phyloP scores from a whole-genome alignment of 371 early-diverging fungal genomes.

The Vittaforma corneae region DNA sequence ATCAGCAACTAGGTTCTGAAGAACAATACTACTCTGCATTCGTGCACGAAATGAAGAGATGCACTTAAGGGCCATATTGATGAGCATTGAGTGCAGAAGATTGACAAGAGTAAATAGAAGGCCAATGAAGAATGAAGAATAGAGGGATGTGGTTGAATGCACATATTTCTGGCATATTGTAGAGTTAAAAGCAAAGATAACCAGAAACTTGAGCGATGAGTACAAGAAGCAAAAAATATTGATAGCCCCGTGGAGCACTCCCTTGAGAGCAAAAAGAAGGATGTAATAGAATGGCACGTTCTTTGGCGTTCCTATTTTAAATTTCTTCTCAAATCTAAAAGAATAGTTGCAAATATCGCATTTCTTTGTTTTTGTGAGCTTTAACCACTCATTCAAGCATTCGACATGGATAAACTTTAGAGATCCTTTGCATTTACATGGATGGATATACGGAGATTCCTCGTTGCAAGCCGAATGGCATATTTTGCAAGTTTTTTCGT shows the following conservation, averaged over 20 bases:
- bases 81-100: too few relatives aligned
- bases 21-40: too few relatives aligned
- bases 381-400: slow-evolving; percentile 50
- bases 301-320: slow-evolving; percentile 25
- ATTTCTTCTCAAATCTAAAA: slow-evolving; percentile 32
- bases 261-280: background rate
- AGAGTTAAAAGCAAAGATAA: background rate
- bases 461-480: slow-evolving; percentile 31
- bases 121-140: too few relatives aligned
- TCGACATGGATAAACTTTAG: slow-evolving; percentile 42
- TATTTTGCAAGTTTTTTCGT: slow-evolving; percentile 40
- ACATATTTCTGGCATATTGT: too few relatives aligned
- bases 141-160: too few relatives aligned
- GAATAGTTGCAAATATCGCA: slow-evolving; percentile 47
- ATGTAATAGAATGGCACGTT: background rate
- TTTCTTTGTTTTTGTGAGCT: background rate
- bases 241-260: background rate
- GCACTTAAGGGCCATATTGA: too few relatives aligned
- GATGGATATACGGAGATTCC: slow-evolving; percentile 24
- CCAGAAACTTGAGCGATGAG: background rate
- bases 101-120: too few relatives aligned
- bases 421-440: slow-evolving; percentile 53
- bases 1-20: too few relatives aligned
- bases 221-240: background rate
- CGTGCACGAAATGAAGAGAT: too few relatives aligned